Percentiles rank a stretch among this genome's conserved stretches.
Evolutionary conservation across 2,329 filamentous ascomycete species (phyloP).

Genomic region (Rachicladosporium sp.): DNA sequence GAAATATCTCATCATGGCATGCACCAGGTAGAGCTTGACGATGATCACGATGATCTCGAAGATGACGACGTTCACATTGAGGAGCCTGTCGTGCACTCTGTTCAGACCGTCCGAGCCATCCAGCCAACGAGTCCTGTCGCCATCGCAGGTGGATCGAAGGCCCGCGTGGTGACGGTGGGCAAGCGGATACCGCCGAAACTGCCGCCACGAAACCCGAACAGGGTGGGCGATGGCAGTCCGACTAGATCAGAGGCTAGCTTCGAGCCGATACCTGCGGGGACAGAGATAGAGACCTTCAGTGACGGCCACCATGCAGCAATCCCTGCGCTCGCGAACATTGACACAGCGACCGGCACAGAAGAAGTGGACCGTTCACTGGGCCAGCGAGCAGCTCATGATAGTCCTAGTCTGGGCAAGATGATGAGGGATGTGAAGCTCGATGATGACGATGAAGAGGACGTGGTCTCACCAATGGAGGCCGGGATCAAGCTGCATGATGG

Average conservation of each 20-base stretch:
- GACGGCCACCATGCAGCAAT: slow-evolving; percentile 2
- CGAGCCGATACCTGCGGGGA: slow-evolving; percentile 10
- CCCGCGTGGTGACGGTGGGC: slow-evolving; percentile 72
- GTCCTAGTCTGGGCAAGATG: slow-evolving; percentile 1
- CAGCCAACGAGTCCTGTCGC: slow-evolving; percentile 36
- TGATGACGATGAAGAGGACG: slow-evolving; percentile 10
- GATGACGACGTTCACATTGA: slow-evolving; percentile 36
- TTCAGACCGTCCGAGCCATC: slow-evolving; percentile 47
- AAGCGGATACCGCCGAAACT: slow-evolving; percentile 68
- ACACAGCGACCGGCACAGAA: neutral
- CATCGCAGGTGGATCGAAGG: slow-evolving; percentile 41
- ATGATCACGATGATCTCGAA: slow-evolving; percentile 20
- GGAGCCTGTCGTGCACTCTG: slow-evolving; percentile 40
- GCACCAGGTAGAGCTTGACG: neutral
- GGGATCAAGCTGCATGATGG: slow-evolving; percentile 14
- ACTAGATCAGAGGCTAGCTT: slow-evolving; percentile 19
- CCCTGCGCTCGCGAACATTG: neutral
- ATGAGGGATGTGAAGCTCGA: slow-evolving; percentile 8
- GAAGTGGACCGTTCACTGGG: neutral
- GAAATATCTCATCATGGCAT: too few relatives aligned
- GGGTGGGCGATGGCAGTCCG: slow-evolving; percentile 21
- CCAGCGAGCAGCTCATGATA: neutral
- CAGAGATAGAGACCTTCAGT: neutral
- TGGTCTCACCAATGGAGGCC: slow-evolving; percentile 10
- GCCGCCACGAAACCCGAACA: slow-evolving; percentile 61